phyloP scores from a whole-genome alignment of 1,284 basidiomycete genomes.

The Veloboletus limbatus region DNA sequence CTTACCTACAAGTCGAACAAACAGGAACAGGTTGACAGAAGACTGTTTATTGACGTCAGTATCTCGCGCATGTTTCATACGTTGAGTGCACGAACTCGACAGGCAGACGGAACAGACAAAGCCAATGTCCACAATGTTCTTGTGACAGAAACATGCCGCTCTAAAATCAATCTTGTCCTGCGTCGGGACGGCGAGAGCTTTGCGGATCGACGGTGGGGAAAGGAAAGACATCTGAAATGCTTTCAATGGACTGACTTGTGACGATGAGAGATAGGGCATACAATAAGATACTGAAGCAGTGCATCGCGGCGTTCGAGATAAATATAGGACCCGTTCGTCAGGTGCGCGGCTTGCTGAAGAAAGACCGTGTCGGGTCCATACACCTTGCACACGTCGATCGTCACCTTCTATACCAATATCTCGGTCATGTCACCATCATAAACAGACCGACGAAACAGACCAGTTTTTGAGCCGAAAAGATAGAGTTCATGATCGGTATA shows the following conservation, averaged over 20 bases:
- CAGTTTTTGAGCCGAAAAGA: slow-evolving; percentile 97
- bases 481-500: slow-evolving; percentile 98
- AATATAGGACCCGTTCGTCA: slow-evolving; percentile 94
- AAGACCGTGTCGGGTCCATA: slow-evolving; percentile 92
- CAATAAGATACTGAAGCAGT: slow-evolving; percentile 85
- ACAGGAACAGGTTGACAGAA: slow-evolving; percentile 93
- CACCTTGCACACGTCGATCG: slow-evolving; percentile 94
- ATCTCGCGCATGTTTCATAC: background rate
- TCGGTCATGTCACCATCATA: background rate
- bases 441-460: slow-evolving; percentile 37
- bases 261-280: slow-evolving; percentile 35
- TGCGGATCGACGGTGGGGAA: slow-evolving; percentile 77
- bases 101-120: slow-evolving; percentile 97
- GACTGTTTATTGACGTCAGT: slow-evolving; percentile 46
- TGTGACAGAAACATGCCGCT: slow-evolving; percentile 98
- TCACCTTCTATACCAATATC: slow-evolving; percentile 68
- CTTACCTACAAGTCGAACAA: slow-evolving; percentile 87
- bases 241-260: background rate
- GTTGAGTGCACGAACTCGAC: slow-evolving; percentile 64
- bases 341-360: slow-evolving; percentile 93
- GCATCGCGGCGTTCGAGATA: slow-evolving; percentile 78
- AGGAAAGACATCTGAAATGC: slow-evolving; percentile 83
- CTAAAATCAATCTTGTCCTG: slow-evolving; percentile 96
- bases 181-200: slow-evolving; percentile 80
- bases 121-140: slow-evolving; percentile 93